Conservation (phyloP, 2,329 filamentous ascomycete species). For the Pseudogymnoascus sp. region DNA sequence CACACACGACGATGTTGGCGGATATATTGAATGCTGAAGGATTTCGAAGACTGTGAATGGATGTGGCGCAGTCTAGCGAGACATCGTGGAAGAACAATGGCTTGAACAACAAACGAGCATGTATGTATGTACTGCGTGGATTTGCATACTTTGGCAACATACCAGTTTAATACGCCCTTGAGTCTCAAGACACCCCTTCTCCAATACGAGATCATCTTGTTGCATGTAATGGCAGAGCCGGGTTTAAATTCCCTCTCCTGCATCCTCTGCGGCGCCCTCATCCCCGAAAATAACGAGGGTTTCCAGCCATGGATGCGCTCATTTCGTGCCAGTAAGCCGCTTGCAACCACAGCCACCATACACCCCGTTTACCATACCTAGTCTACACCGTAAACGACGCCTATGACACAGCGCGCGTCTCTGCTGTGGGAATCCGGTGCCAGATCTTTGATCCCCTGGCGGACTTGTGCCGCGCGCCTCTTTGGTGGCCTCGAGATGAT, state of each 20-base stretch:
- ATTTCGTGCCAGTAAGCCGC: neutral
- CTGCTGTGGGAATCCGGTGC: neutral
- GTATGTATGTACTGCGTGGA: neutral
- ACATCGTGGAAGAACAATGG: neutral
- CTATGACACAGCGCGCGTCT: neutral
- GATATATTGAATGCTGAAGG: neutral
- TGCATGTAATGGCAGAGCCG: neutral
- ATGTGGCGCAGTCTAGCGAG: neutral
- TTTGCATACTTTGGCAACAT: neutral
- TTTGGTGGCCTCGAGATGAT: neutral
- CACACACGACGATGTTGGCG: neutral
- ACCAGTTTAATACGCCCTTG: neutral
- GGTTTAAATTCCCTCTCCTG: neutral
- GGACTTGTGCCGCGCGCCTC: neutral
- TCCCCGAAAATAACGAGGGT: neutral
- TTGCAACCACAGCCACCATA: neutral
- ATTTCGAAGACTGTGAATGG: neutral
- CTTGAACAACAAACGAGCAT: neutral
- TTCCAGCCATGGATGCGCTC: neutral
- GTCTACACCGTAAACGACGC: neutral
- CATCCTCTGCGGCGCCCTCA: neutral
- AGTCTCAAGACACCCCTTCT: neutral
- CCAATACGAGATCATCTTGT: neutral
- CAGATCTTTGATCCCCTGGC: neutral
- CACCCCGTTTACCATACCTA: neutral